These are phyloP conservation scores for Vigna reflexopilosa DNA, from an alignment of 306 rosid species.

Conservation along the genomic window DNA sequence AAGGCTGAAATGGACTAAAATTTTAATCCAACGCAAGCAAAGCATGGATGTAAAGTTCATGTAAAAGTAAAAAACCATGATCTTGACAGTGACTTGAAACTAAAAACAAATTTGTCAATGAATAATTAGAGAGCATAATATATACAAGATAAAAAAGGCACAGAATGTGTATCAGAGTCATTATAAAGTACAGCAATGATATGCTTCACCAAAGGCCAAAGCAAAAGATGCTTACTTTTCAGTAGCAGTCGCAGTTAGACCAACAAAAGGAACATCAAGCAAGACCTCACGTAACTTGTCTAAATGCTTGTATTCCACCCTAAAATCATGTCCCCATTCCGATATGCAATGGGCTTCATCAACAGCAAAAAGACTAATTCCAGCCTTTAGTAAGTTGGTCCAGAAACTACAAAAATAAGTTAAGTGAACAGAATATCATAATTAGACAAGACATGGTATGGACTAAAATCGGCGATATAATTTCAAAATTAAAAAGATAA, in stretches of 20 bases:
- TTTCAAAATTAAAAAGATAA: background rate
- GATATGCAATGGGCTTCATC: constrained; percentile 98
- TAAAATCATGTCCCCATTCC: constrained; percentile 96
- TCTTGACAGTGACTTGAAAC: background rate
- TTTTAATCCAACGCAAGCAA: constrained; percentile 9
- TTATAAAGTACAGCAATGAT: constrained; percentile 12
- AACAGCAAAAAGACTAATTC: constrained; percentile 87
- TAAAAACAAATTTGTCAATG: constrained; percentile 24
- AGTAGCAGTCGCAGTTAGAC: constrained; percentile 92
- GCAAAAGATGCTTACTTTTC: constrained; percentile 65
- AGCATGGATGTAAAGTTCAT: constrained; percentile 22
- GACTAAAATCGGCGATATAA: background rate
- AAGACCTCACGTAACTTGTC: constrained; percentile 79
- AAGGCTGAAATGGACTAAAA: background rate
- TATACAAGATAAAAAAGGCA: constrained; percentile 29
- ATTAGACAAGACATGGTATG: constrained; percentile 25
- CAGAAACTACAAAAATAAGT: constrained; percentile 73
- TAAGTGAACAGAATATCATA: constrained; percentile 17
- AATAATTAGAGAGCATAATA: constrained; percentile 5
- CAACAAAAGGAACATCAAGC: constrained; percentile 81
- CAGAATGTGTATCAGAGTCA: constrained; percentile 30
- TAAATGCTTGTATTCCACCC: constrained; percentile 83
- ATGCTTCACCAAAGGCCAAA: constrained; percentile 41
- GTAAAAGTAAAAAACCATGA: constrained; percentile 15
- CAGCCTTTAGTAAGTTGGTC: constrained; percentile 79